Evolutionary conservation across 176 grass and related monocot species (phyloP).

Genomic region (Triticum monococcum): DNA sequence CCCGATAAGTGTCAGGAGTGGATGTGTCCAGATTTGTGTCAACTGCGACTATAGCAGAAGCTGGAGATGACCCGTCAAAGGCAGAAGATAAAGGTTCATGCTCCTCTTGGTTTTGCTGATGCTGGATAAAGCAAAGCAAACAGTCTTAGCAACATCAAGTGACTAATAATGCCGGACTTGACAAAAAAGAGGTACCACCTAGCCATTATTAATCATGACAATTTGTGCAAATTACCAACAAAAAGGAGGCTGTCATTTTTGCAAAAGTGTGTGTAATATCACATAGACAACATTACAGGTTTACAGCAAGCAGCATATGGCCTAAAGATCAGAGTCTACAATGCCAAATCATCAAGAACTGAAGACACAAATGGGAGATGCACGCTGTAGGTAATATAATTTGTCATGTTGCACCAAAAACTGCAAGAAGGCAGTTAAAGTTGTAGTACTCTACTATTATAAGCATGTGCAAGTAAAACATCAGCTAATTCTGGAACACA

Average conservation of each 20-base stretch:
- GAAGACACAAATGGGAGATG: neutral
- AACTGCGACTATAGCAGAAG: constrained; percentile 55
- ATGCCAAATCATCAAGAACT: neutral
- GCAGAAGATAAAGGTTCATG: constrained; percentile 67
- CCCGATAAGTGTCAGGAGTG: constrained; percentile 74
- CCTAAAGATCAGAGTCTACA: neutral
- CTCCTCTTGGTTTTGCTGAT: constrained; percentile 66
- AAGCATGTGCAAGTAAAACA: constrained; percentile 9
- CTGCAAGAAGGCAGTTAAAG: neutral
- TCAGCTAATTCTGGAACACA: neutral
- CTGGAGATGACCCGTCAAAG: constrained; percentile 56
- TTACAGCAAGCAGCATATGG: neutral
- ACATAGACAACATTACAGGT: neutral
- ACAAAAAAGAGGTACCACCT: neutral
- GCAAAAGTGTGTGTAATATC: neutral
- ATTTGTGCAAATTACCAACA: neutral
- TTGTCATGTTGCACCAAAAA: constrained; percentile 5
- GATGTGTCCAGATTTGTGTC: constrained; percentile 75
- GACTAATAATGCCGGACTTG: neutral
- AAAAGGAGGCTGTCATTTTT: neutral
- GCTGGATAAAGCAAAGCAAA: constrained; percentile 42
- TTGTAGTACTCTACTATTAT: neutral
- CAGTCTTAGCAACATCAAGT: neutral
- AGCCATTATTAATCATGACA: constrained; percentile 3
- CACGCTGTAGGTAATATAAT: neutral